phyloP scores from a whole-genome alignment of 2,329 filamentous ascomycete species.

The Xylariaceae sp. region DNA sequence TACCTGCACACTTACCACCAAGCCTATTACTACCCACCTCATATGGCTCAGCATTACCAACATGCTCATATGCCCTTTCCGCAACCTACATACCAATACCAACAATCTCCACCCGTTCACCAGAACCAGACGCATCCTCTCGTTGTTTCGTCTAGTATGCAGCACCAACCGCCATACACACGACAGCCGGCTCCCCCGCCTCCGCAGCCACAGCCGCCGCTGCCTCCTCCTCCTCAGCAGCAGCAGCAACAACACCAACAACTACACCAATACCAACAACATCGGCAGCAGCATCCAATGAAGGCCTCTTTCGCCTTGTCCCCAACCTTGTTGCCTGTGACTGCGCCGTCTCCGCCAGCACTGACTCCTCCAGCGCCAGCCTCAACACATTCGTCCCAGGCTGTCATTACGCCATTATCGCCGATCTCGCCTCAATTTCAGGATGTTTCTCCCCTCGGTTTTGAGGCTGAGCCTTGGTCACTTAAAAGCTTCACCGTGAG shows the following conservation, averaged over 20 bases:
- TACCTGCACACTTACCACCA: conserved; percentile 48
- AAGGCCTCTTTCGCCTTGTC: conserved; percentile 49
- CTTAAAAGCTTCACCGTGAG: conserved; percentile 45
- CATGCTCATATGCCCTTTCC: conserved; percentile 41
- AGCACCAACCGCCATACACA: conserved; percentile 42
- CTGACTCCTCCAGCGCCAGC: conserved; percentile 46
- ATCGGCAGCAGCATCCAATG: conserved; percentile 10
- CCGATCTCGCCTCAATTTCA: conserved; percentile 42
- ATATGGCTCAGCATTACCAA: conserved; percentile 57
- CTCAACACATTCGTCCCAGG: conserved; percentile 45
- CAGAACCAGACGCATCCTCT: conserved; percentile 51
- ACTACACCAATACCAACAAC: background rate
- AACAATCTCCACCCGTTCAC: conserved; percentile 26
- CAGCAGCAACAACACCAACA: conserved; percentile 26
- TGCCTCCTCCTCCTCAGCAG: conserved; percentile 36
- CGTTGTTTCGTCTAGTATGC: conserved; percentile 40
- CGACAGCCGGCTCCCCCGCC: conserved; percentile 31
- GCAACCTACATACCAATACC: conserved; percentile 39
- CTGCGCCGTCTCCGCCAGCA: conserved; percentile 38
- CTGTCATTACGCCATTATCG: conserved; percentile 39
- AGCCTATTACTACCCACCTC: conserved; percentile 42
- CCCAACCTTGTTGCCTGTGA: conserved; percentile 41
- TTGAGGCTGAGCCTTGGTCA: conserved; percentile 25
- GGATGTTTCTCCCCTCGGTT: conserved; percentile 23
- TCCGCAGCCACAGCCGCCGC: conserved; percentile 42